phyloP scores from a whole-genome alignment of 78 protist species.

The Polysphondylium violaceum region DNA sequence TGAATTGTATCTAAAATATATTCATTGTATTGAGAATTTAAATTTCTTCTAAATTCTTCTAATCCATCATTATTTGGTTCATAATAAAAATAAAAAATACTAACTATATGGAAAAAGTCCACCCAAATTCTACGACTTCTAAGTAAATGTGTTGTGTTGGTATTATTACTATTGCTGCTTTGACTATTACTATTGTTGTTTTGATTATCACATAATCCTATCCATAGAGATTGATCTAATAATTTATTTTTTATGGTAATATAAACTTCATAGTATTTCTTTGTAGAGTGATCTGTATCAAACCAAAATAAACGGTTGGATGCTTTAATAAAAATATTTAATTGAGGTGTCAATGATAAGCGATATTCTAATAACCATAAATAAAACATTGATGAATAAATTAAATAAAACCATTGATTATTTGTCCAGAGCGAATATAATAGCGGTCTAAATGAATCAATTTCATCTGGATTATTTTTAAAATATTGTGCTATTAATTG shows the following conservation, averaged over 20 bases:
- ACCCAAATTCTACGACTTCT: conserved; percentile 70
- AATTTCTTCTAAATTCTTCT: not conserved
- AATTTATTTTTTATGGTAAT: conserved; percentile 17
- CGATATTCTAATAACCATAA: conserved; percentile 66
- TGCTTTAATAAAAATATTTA: conserved; percentile 64
- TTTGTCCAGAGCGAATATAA: conserved; percentile 47
- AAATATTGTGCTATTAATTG: conserved; percentile 59
- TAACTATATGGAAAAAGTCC: conserved; percentile 59
- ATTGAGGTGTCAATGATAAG: conserved; percentile 59
- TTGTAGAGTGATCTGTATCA: conserved; percentile 39
- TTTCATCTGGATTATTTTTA: conserved; percentile 50
- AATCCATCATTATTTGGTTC: conserved; percentile 13
- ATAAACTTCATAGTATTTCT: conserved; percentile 33
- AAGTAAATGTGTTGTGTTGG: not conserved
- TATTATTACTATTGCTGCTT: not conserved
- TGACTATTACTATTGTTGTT: not conserved
- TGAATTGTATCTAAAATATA: conserved; percentile 19
- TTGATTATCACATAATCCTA: conserved; percentile 44
- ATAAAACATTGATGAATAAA: conserved; percentile 42
- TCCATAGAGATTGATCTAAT: conserved; percentile 45
- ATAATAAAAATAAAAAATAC: conserved; percentile 60
- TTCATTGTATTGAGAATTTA: conserved; percentile 14
- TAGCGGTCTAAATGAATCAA: conserved; percentile 49
- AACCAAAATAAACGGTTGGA: conserved; percentile 71
- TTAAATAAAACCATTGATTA: conserved; percentile 70